Conservation (phyloP, 306 rosid species). For the Cucurbita moschata region DNA sequence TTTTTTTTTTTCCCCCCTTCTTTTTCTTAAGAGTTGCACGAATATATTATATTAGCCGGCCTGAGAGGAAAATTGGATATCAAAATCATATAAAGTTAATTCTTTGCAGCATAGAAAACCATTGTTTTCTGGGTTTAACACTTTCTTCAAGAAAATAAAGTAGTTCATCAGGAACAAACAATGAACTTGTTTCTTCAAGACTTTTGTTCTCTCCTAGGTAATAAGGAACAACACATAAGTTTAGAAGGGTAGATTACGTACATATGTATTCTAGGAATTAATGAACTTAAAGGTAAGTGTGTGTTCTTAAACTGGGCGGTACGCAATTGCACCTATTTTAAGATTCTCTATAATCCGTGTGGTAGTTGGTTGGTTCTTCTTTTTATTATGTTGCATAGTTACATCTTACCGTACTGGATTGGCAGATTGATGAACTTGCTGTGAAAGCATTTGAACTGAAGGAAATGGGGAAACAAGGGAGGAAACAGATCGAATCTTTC, state of each 20-base stretch:
- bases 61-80: not conserved
- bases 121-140: not conserved
- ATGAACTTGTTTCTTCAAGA: not conserved
- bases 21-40: too few relatives aligned
- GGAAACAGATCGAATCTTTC: constrained; percentile 46
- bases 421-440: constrained; percentile 74
- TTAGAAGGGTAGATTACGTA: not conserved
- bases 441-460: constrained; percentile 41
- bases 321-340: not conserved
- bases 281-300: not conserved
- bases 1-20: not conserved
- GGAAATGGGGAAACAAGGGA: constrained; percentile 25
- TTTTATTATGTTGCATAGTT: not conserved
- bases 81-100: not conserved
- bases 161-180: not conserved
- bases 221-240: not conserved
- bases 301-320: not conserved
- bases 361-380: not conserved
- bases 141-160: not conserved
- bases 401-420: constrained; percentile 7
- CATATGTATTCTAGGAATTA: not conserved
- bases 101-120: not conserved
- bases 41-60: not conserved
- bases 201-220: not conserved
- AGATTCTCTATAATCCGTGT: not conserved